Evolutionary conservation across 805 yeast genomes (phyloP).

Genomic region (Candida ulmi): DNA sequence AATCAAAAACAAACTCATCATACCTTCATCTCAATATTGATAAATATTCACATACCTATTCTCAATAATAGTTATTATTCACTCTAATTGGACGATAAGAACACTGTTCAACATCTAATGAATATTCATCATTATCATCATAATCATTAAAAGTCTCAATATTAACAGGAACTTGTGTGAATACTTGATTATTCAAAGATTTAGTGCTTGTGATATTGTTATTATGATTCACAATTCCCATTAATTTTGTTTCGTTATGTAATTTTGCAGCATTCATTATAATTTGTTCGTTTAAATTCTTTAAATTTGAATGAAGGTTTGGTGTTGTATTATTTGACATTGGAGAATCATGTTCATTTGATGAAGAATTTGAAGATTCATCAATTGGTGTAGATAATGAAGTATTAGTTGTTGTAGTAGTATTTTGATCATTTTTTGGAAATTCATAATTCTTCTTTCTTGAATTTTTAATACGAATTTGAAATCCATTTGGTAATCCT

Average conservation of each 20-base stretch:
- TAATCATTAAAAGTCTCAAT: constrained; percentile 7
- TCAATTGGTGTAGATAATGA: background rate
- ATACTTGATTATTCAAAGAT: too few relatives aligned
- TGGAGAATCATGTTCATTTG: constrained; percentile 2
- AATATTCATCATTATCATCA: constrained; percentile 23
- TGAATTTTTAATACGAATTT: constrained; percentile 28
- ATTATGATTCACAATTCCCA: background rate
- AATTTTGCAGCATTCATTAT: background rate
- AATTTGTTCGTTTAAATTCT: background rate
- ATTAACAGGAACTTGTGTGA: background rate
- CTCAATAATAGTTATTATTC: constrained; percentile 3
- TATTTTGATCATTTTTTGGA: constrained; percentile 12
- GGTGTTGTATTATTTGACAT: background rate
- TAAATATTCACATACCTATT: too few relatives aligned
- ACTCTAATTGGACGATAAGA: constrained; percentile 12
- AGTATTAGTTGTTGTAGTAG: constrained; percentile 1
- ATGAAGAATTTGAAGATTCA: background rate
- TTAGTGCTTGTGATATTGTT: background rate
- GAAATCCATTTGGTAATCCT: constrained; percentile 34
- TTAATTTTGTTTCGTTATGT: too few relatives aligned
- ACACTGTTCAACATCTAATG: constrained; percentile 23
- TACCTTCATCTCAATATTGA: too few relatives aligned
- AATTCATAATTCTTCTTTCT: constrained; percentile 28
- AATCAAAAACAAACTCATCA: too few relatives aligned
- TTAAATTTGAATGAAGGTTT: background rate